These are phyloP conservation scores for Kwoniella heveanensis DNA, from an alignment of 768 basidiomycete species.

Conservation along the genomic window DNA sequence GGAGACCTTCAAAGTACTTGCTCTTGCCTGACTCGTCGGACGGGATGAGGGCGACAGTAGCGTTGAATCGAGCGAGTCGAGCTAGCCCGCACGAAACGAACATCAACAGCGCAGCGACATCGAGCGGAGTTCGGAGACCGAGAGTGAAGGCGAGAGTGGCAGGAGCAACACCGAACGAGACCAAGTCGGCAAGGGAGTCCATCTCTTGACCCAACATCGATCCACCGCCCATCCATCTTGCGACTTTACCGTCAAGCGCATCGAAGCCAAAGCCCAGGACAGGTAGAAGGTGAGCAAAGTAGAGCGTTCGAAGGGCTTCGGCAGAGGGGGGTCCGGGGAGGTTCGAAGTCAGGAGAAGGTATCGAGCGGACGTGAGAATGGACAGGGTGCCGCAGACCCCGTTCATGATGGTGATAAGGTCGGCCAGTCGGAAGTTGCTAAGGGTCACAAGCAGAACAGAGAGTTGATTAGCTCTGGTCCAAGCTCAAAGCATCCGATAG, in stretches of 20 bases:
- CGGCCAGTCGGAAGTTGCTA: conserved; percentile 96
- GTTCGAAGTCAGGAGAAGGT: conserved; percentile 73
- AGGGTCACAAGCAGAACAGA: background rate
- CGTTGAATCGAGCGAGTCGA: conserved; percentile 96
- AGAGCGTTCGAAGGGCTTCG: conserved; percentile 75
- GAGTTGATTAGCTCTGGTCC: background rate
- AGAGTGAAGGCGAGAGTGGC: conserved; percentile 88
- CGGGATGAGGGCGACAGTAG: conserved; percentile 90
- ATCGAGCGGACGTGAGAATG: conserved; percentile 87
- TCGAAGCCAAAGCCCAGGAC: conserved; percentile 96
- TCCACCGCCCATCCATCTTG: conserved; percentile 91
- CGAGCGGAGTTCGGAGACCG: conserved; percentile 86
- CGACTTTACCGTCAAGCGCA: conserved; percentile 95
- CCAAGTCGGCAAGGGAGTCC: conserved; percentile 93
- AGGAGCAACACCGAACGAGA: conserved; percentile 97
- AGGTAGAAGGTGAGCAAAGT: conserved; percentile 79
- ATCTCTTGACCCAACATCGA: conserved; percentile 97
- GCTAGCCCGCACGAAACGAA: conserved; percentile 97
- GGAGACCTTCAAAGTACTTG: conserved; percentile 95
- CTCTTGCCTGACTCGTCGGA: conserved; percentile 84
- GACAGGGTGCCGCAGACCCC: conserved; percentile 97
- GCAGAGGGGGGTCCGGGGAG: conserved; percentile 93
- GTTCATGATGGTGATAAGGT: conserved; percentile 98
- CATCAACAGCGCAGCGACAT: conserved; percentile 78
- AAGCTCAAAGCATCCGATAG: too few relatives aligned